Conservation (phyloP, 495 filamentous ascomycete species). For the Penicillium goetzii region DNA sequence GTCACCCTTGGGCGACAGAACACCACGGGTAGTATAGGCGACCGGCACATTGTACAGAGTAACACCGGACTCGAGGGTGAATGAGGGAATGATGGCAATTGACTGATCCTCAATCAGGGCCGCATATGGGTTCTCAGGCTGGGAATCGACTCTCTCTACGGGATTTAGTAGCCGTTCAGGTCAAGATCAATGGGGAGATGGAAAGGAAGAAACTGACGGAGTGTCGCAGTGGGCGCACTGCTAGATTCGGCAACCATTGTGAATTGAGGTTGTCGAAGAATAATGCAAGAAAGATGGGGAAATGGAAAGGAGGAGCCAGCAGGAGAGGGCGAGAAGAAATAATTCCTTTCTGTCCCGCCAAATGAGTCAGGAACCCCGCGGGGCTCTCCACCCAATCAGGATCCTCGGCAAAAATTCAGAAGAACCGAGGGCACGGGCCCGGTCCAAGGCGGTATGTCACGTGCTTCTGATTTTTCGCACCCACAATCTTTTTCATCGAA, state of each 20-base stretch:
- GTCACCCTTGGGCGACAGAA: slow-evolving; percentile 71
- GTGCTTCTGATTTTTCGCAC: not conserved
- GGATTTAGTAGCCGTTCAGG: slow-evolving; percentile 60
- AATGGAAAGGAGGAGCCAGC: slow-evolving; percentile 11
- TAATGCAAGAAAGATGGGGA: slow-evolving; percentile 1
- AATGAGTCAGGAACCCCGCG: slow-evolving; percentile 28
- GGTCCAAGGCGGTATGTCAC: slow-evolving; percentile 11
- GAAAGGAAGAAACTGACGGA: slow-evolving; percentile 49
- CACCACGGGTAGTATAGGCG: slow-evolving; percentile 86
- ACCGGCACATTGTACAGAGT: slow-evolving; percentile 86
- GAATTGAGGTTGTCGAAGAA: slow-evolving; percentile 4
- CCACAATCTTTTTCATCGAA: slow-evolving; percentile 8
- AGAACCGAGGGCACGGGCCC: not conserved
- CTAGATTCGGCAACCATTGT: slow-evolving; percentile 38
- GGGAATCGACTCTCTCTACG: slow-evolving; percentile 65
- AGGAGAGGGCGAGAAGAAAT: slow-evolving; percentile 13
- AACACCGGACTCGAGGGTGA: slow-evolving; percentile 92
- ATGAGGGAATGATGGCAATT: slow-evolving; percentile 81
- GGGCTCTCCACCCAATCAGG: not conserved
- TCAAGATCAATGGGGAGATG: slow-evolving; percentile 13
- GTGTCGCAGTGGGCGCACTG: slow-evolving; percentile 27
- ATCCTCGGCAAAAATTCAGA: not conserved
- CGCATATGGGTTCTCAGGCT: slow-evolving; percentile 93
- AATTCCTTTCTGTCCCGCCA: slow-evolving; percentile 11
- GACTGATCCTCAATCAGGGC: slow-evolving; percentile 83